Evolutionary conservation across 441 rosid species (phyloP).

Genomic region (Rhodomyrtus psidioides): DNA sequence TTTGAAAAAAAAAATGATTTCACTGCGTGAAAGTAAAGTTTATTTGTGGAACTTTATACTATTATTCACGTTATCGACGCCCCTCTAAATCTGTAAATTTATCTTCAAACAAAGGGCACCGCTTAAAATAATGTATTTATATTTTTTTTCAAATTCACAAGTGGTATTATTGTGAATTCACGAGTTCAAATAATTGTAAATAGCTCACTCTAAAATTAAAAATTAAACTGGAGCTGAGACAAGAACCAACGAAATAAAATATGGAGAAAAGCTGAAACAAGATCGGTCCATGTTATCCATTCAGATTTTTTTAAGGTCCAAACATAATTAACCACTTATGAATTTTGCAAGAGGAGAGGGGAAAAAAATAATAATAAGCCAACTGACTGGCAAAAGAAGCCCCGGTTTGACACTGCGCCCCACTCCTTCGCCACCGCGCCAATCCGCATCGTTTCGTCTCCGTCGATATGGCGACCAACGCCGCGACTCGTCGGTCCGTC

Average conservation of each 20-base stretch:
- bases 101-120: too few species aligned
- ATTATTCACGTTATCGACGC: too few species aligned
- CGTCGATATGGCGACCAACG: constrained; percentile 47
- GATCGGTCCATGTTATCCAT: neutral
- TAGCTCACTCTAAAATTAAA: too few species aligned
- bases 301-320: neutral
- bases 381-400: constrained; percentile 19
- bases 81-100: too few species aligned
- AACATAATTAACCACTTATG: neutral
- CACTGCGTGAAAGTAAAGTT: neutral
- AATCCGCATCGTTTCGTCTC: constrained; percentile 5
- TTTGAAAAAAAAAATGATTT: too few species aligned
- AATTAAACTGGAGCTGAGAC: too few species aligned
- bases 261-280: neutral
- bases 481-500: constrained; percentile 25
- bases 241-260: too few species aligned
- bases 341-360: neutral
- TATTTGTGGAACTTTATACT: too few species aligned
- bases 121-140: too few species aligned
- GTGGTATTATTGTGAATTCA: too few species aligned
- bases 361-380: neutral
- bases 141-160: too few species aligned
- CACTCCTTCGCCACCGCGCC: constrained; percentile 3
- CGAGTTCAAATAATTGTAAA: too few species aligned
- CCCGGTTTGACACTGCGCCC: constrained; percentile 25